Evolutionary conservation across 75 land plant genomes (phyloP), one percentile per base, ranked within the genome.

Genomic region (Isoetes taiwanensis): DNA sequence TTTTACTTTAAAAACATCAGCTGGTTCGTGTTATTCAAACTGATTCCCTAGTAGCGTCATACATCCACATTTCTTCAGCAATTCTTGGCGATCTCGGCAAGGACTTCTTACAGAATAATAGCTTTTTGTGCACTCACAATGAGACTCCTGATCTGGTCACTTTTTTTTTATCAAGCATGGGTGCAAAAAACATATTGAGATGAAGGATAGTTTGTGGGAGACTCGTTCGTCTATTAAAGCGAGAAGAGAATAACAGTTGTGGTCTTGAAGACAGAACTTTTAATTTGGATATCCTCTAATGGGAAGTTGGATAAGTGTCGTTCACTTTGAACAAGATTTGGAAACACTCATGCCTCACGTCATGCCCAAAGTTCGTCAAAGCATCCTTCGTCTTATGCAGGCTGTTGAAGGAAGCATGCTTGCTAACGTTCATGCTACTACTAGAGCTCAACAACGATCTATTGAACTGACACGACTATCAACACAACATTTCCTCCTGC

Each of bases 1-100:
- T 48, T 34, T 58, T 52, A 21, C 24, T 34, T 58, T n/a, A 34
- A 37, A 17, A 28, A 38, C 17, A 31, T 10, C 62, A 79, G 95
- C 82, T 83, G 42, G 94, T 91, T 21, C 97, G 86, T 62, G 85
- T 91, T 32, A 83, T 91, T 62, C 83, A 86, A 29, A 43, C 85
- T 28, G 65, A 69, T 33, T 73, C 59, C 5, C 60, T 64, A 11
- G 71, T 77, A 0, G 27, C 23, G 5, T 80, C n/a, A n/a, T n/a
- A n/a, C n/a, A n/a, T n/a, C n/a, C n/a, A n/a, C n/a, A n/a, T n/a
- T n/a, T n/a, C n/a, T n/a, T n/a, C n/a, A n/a, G n/a, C n/a, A n/a
- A n/a, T n/a, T n/a, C n/a, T n/a, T n/a, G n/a, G 97, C 30, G 76
- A 74, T 41, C 46, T 86, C 63, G 55, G 32, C 23, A 59, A 71